These are phyloP conservation scores for Curvularia spicifera DNA, from an alignment of 2,329 filamentous ascomycete genomes.

Conservation along the genomic window DNA sequence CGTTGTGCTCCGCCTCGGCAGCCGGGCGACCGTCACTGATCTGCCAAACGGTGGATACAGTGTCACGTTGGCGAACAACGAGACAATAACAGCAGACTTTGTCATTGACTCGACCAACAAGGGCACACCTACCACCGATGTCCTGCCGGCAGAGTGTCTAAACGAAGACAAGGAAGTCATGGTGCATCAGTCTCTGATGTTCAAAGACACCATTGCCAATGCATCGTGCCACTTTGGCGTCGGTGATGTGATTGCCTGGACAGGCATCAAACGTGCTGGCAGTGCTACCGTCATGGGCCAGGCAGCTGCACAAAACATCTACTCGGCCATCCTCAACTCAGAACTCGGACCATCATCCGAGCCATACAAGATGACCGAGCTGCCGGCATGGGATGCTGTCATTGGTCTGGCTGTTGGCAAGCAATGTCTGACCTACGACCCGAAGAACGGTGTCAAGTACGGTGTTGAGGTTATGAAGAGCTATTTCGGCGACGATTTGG, in stretches of 20 bases:
- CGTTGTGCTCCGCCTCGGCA: slow-evolving; percentile 69
- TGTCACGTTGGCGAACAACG: slow-evolving; percentile 55
- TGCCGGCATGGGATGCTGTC: slow-evolving; percentile 54
- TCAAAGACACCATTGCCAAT: slow-evolving; percentile 63
- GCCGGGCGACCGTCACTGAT: slow-evolving; percentile 59
- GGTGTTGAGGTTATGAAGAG: slow-evolving; percentile 68
- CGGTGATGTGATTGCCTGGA: slow-evolving; percentile 74
- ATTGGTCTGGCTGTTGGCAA: slow-evolving; percentile 76
- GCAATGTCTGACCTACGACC: slow-evolving; percentile 69
- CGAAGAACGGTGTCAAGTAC: slow-evolving; percentile 61
- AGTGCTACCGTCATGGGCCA: slow-evolving; percentile 77
- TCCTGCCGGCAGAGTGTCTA: slow-evolving; percentile 65
- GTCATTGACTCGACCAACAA: slow-evolving; percentile 74
- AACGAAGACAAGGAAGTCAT: slow-evolving; percentile 70
- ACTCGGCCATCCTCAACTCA: slow-evolving; percentile 44
- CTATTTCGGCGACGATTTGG: slow-evolving; percentile 74
- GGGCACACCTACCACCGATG: slow-evolving; percentile 66
- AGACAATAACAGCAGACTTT: slow-evolving; percentile 63
- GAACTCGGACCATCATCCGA: slow-evolving; percentile 30
- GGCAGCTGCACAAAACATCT: slow-evolving; percentile 66
- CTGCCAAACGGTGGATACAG: slow-evolving; percentile 45
- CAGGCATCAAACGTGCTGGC: slow-evolving; percentile 80
- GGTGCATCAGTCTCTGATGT: slow-evolving; percentile 62
- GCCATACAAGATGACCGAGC: slow-evolving; percentile 29
- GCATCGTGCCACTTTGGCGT: slow-evolving; percentile 68